Evolutionary conservation across 2,329 filamentous ascomycete genomes (phyloP), one percentile per base, ranked within the genome.

Genomic region (Colletotrichum sp.): DNA sequence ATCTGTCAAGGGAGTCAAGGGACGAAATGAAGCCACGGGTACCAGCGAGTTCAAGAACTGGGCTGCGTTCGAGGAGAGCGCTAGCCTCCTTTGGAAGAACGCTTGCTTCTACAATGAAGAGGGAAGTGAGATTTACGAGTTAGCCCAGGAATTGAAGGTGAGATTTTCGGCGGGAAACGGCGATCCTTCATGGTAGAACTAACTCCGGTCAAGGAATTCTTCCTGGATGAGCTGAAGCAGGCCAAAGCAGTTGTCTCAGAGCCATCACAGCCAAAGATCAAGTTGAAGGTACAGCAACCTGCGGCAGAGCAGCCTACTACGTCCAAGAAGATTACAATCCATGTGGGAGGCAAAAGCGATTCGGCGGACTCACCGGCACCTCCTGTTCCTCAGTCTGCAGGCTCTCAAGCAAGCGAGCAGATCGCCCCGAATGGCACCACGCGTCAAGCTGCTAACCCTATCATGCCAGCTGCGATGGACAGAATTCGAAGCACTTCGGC

Each of bases 101-200:
- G 95, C 96, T 0, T 94, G 93, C 81, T 93, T 93, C 75, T 98
- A 96, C 87, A 98, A 98, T 79, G 95, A 98, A 83, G 96, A 98
- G 81, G 95, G 94, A 6, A 98, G 96, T 81, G 94, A 95, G 18
- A 96, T 98, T 68, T 95, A 93, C 78, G 88, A 91, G 26, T 88
- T 97, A 76, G 95, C 95, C 1, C 91, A 93, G 65, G 93, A 97
- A 75, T 90, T 98, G 8, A 93, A 98, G 91, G 95, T 95, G 86
- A 65, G 80, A 24, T 30, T 3, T 15, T 12, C 15, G 16, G 15
- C 34, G 7, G 30, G 24, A 28, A 26, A 26, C 39, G 13, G 10
- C 12, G 18, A 10, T 15, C 10, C 28, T 32, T 32, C 26, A 36
- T 24, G 12, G 4, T 52, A 26, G n/a, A 8, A 55, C 66, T 70